Conservation (phyloP, 352 stramenopile genomes). For the Phytophthora hybrid region DNA sequence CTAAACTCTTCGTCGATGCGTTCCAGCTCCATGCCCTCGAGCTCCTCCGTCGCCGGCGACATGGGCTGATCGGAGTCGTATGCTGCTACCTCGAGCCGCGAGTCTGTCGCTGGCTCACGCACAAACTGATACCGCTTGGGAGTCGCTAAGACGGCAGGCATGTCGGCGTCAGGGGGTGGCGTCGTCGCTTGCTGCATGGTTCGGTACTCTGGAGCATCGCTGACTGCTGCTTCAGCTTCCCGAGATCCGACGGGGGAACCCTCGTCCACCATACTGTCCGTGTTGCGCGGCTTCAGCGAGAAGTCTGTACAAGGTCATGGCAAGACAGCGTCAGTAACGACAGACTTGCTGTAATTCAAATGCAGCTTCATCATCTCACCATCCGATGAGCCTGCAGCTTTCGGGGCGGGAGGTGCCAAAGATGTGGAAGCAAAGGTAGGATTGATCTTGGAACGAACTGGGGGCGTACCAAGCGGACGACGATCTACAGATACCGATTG, state of each 20-base stretch:
- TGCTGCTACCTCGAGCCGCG: conserved; percentile 47
- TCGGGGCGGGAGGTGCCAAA: conserved; percentile 26
- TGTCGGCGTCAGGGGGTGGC: conserved; percentile 44
- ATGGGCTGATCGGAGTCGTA: conserved; percentile 40
- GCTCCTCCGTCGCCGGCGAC: conserved; percentile 69
- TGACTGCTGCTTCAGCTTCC: conserved; percentile 25
- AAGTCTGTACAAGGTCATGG: conserved; percentile 39
- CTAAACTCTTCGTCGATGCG: conserved; percentile 87
- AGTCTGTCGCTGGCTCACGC: conserved; percentile 69
- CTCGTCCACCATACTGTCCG: conserved; percentile 27
- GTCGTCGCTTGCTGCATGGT: conserved; percentile 41
- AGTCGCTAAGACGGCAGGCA: conserved; percentile 53
- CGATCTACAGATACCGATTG: conserved; percentile 41
- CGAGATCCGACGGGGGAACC: conserved; percentile 34
- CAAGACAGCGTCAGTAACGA: conserved; percentile 10
- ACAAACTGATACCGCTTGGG: conserved; percentile 85
- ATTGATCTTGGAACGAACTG: conserved; percentile 61
- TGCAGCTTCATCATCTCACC: conserved; percentile 36
- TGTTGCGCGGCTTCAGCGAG: conserved; percentile 51
- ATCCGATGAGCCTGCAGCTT: conserved; percentile 45
- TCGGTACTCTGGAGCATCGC: conserved; percentile 33
- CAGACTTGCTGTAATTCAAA: background rate
- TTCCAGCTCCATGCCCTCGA: conserved; percentile 79
- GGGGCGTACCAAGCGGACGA: conserved; percentile 52
- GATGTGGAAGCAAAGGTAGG: conserved; percentile 51